Conservation (phyloP, 768 basidiomycete genomes). For the Hygrophorus russula region DNA sequence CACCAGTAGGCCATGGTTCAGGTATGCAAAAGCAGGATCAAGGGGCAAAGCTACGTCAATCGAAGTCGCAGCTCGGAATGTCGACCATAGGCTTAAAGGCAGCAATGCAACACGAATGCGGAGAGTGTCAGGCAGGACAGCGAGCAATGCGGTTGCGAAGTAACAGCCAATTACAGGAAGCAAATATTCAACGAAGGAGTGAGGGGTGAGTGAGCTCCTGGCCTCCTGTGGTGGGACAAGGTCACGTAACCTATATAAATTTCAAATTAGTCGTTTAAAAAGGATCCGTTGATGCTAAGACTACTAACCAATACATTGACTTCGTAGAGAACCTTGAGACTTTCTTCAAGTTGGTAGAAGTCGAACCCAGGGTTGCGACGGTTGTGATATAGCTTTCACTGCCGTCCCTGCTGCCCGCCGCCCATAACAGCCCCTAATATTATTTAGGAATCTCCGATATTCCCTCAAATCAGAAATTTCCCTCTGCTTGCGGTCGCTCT, state of each 20-base stretch:
- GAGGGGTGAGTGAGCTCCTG: slow-evolving; percentile 23
- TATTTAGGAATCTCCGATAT: no score
- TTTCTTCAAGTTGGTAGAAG: no score
- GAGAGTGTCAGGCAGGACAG: slow-evolving; percentile 33
- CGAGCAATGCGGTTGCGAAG: slow-evolving; percentile 42
- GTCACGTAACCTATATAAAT: slow-evolving; percentile 9
- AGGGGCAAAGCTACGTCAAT: slow-evolving; percentile 28
- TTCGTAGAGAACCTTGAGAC: no score
- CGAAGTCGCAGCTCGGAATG: slow-evolving; percentile 31
- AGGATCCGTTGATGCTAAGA: not conserved
- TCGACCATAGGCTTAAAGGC: slow-evolving; percentile 33
- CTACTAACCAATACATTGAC: slow-evolving; percentile 8
- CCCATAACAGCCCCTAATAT: no score
- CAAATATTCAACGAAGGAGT: slow-evolving; percentile 24
- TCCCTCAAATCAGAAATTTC: no score
- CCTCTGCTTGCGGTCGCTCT: no score
- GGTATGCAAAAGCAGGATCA: slow-evolving; percentile 24
- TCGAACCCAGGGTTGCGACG: no score
- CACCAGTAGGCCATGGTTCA: slow-evolving; percentile 37
- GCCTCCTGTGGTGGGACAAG: slow-evolving; percentile 18
- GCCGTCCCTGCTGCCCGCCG: no score
- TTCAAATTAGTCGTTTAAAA: not conserved
- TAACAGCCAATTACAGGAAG: slow-evolving; percentile 32
- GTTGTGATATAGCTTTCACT: no score
- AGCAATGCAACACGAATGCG: slow-evolving; percentile 34